Evolutionary conservation across 192 early-diverging fungal species (phyloP).

Genomic region (Diversispora epigaea): DNA sequence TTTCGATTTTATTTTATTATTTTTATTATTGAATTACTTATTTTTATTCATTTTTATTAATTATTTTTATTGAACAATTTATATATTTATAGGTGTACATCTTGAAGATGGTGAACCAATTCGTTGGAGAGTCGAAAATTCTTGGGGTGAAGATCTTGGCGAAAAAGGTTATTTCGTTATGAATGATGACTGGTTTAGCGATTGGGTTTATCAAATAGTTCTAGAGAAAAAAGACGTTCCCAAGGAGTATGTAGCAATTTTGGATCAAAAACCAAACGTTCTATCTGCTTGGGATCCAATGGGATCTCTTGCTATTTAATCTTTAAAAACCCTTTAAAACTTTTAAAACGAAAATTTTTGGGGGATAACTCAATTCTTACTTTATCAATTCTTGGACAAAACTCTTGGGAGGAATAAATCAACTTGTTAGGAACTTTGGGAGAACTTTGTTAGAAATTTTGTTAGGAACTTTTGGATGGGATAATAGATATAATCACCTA

Average conservation of each 20-base stretch:
- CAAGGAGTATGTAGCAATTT: constrained; percentile 57
- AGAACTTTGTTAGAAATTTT: too few species aligned
- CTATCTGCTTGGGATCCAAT: constrained; percentile 79
- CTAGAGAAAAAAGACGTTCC: constrained; percentile 65
- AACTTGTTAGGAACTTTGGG: too few species aligned
- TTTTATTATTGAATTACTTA: not conserved
- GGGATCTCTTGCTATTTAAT: constrained; percentile 59
- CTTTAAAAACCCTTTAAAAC: not conserved
- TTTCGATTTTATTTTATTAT: not conserved
- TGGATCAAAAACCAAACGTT: constrained; percentile 61
- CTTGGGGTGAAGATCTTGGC: constrained; percentile 63
- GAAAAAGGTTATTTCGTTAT: constrained; percentile 77
- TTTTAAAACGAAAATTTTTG: not conserved
- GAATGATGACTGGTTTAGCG: constrained; percentile 74
- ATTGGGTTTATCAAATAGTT: constrained; percentile 82
- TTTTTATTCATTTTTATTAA: not conserved
- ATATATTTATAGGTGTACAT: constrained; percentile 52
- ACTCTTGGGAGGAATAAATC: too few species aligned
- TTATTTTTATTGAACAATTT: not conserved
- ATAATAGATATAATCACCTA: too few species aligned
- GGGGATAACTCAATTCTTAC: too few species aligned
- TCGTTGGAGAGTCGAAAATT: constrained; percentile 78
- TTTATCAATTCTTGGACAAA: too few species aligned
- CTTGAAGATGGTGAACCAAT: constrained; percentile 59
- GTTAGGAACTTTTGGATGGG: too few species aligned